Evolutionary conservation across 2,329 filamentous ascomycete species (phyloP).

Genomic region (Didymellaceae sp.): DNA sequence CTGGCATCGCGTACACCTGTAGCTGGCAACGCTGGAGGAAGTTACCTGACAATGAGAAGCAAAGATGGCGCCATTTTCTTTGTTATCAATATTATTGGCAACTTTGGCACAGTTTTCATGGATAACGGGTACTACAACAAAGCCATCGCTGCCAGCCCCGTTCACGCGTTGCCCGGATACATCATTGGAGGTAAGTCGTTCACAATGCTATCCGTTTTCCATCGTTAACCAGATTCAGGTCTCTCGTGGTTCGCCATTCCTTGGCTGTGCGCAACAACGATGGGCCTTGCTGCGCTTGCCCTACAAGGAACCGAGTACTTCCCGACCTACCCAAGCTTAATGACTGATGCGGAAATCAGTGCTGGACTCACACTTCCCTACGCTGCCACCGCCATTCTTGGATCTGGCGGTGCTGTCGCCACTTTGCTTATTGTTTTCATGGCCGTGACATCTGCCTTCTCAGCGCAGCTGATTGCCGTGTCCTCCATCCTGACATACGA

Average conservation of each 20-base stretch:
- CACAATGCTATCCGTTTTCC: too few relatives aligned
- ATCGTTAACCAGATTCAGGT: slow-evolving; percentile 20
- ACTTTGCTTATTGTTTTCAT: slow-evolving; percentile 55
- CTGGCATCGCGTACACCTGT: slow-evolving; percentile 75
- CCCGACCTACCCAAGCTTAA: slow-evolving; percentile 50
- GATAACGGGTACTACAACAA: slow-evolving; percentile 89
- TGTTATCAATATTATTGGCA: slow-evolving; percentile 86
- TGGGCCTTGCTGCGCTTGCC: slow-evolving; percentile 55
- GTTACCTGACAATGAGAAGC: slow-evolving; percentile 87
- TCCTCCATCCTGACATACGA: slow-evolving; percentile 89
- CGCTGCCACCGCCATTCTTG: slow-evolving; percentile 40
- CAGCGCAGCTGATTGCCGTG: slow-evolving; percentile 64
- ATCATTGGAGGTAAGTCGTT: slow-evolving; percentile 37
- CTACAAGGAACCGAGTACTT: slow-evolving; percentile 51
- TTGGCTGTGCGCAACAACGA: slow-evolving; percentile 56
- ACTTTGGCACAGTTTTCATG: slow-evolving; percentile 82
- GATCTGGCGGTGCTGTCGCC: slow-evolving; percentile 41
- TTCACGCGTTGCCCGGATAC: slow-evolving; percentile 79
- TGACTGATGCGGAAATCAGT: slow-evolving; percentile 33
- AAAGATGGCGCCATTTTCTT: slow-evolving; percentile 86
- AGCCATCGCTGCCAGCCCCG: slow-evolving; percentile 84
- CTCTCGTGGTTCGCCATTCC: slow-evolving; percentile 57
- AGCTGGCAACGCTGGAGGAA: slow-evolving; percentile 75
- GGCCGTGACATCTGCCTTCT: slow-evolving; percentile 55
- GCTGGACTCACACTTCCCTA: slow-evolving; percentile 43